Conservation (phyloP, 176 grass and related monocot species). For the Leersia perrieri region DNA sequence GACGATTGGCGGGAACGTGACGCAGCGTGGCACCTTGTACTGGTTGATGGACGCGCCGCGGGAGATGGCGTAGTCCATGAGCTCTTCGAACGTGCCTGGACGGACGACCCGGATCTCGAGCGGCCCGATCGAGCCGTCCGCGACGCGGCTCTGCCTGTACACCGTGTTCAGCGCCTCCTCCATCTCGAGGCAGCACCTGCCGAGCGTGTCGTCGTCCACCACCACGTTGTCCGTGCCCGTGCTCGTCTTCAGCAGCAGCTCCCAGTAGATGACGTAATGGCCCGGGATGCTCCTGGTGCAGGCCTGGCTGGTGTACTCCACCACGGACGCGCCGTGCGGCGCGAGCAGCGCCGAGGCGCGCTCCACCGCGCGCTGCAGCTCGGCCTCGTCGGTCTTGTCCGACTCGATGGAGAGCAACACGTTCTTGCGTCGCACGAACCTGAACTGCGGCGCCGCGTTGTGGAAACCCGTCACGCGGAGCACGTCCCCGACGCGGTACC, state of each 20-base stretch:
- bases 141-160: slow-evolving; percentile 90
- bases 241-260: no score
- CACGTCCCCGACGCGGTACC: slow-evolving; percentile 96
- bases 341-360: slow-evolving; percentile 66
- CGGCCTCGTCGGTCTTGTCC: slow-evolving; percentile 95
- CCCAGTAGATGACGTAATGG: slow-evolving; percentile 98
- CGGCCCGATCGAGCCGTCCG: slow-evolving; percentile 82
- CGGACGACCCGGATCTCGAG: slow-evolving; percentile 90
- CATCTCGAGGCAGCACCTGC: slow-evolving; percentile 75
- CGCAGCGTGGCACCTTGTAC: slow-evolving; percentile 91
- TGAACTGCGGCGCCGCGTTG: slow-evolving; percentile 81
- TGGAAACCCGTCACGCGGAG: slow-evolving; percentile 81
- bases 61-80: slow-evolving; percentile 95
- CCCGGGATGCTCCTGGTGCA: slow-evolving; percentile 71
- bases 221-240: no score
- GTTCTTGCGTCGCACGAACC: slow-evolving; percentile 94
- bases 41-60: slow-evolving; percentile 90
- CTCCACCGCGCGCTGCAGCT: slow-evolving; percentile 88
- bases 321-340: slow-evolving; percentile 67
- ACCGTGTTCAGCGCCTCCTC: slow-evolving; percentile 82
- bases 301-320: slow-evolving; percentile 95
- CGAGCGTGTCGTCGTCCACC: slow-evolving; percentile 41
- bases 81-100: slow-evolving; percentile 80
- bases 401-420: slow-evolving; percentile 92
- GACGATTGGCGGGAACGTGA: slow-evolving; percentile 83